Evolutionary conservation across 352 stramenopile species (phyloP).

Genomic region (Phytophthora cryptogea): DNA sequence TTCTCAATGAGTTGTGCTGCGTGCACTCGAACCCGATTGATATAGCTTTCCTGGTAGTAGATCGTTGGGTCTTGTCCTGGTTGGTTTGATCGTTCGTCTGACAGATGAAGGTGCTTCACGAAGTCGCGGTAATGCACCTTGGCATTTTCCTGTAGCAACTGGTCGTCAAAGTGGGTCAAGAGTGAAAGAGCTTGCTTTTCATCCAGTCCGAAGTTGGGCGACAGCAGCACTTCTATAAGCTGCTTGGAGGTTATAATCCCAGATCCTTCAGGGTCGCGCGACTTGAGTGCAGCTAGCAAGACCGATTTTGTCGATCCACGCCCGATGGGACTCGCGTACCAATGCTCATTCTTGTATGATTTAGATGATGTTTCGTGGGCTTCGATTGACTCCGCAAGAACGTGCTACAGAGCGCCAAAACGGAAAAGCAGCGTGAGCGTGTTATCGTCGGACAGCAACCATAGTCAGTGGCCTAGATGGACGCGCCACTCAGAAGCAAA

Average conservation of each 20-base stretch:
- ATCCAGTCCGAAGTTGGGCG: conserved; percentile 40
- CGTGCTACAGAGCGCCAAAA: conserved; percentile 9
- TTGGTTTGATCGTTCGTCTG: conserved; percentile 12
- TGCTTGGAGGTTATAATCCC: conserved; percentile 41
- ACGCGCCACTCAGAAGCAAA: conserved; percentile 8
- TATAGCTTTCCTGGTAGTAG: conserved; percentile 53
- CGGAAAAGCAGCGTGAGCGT: background rate
- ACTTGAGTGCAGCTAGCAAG: conserved; percentile 46
- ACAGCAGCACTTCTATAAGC: conserved; percentile 42
- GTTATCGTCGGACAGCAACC: conserved; percentile 6
- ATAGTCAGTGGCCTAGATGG: conserved; percentile 1
- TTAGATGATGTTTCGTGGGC: conserved; percentile 37
- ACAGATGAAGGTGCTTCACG: conserved; percentile 39
- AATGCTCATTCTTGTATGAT: conserved; percentile 65
- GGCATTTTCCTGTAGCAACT: conserved; percentile 23
- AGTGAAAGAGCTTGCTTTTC: conserved; percentile 38
- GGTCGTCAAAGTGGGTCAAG: conserved; percentile 38
- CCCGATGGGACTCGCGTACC: conserved; percentile 57
- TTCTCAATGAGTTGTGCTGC: conserved; percentile 39
- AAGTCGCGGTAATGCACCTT: conserved; percentile 51
- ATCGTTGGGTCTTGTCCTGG: conserved; percentile 39
- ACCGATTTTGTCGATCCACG: conserved; percentile 53
- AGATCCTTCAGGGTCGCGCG: conserved; percentile 38
- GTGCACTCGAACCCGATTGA: conserved; percentile 49
- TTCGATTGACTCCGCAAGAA: conserved; percentile 26